Base-by-base conservation (phyloP, 129 eudicot species). In the Chrysanthemum lavandulifolium region DNA sequence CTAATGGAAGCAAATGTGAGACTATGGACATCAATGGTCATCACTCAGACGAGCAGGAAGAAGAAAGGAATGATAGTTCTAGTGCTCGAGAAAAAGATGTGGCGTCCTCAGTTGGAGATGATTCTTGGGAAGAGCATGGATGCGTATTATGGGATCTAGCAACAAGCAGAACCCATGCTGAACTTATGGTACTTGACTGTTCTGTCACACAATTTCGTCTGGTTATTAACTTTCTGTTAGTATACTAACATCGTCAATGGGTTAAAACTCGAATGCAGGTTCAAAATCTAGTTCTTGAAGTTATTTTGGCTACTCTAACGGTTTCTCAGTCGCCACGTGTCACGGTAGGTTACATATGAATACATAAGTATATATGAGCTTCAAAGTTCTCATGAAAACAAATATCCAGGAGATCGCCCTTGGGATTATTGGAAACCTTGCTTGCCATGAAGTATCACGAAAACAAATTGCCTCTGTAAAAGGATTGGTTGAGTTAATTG, bases 141-240 rank as follows among this genome's bases (percentile, higher is more conserved):
- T 90, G 97, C 76, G 74, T 90, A 78, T 80, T 95, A 64, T 95
- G 99, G 99, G 99, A 90, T 71, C 88, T 95, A 36, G 96, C 97
- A 43, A 86, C 96, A 62, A 86, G 84, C 68, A 80, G 81, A 79
- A 81, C 88, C 61, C 97, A 95, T 82, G 97, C 99, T 69, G 86
- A 88, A 74, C 77, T 95, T 18, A 90, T 95, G 99, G 97, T 93
- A 87, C 70, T 64, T 19, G 25, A 10, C 23, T 51, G 62, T 68
- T 3, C 71, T 47, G 7, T 23, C 53, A 58, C 48, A 33, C 55
- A 31, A 25, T 9, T 16, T 56, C 29, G 6, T 15, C 10, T 18
- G 21, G 15, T 51, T 19, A 13, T 47, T 16, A 31, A 25, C 3
- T 50, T 10, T 49, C 6, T 49, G 74, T 23, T 31, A 55, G 33